These are phyloP conservation scores for Pouteria glomerata DNA, from an alignment of 148 eudicot species.

Conservation along the genomic window DNA sequence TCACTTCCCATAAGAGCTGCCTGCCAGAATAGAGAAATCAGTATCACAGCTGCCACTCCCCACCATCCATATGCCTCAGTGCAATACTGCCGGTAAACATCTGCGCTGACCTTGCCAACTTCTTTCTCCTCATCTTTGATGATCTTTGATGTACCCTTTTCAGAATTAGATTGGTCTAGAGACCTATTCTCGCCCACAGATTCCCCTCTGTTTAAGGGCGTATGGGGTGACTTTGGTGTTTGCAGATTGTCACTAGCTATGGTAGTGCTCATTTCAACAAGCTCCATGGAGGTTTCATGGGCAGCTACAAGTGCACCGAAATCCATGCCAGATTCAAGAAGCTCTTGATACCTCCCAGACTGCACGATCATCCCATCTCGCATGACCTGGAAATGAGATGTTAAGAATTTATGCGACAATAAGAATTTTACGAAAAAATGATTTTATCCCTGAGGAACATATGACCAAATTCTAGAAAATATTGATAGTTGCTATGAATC, in stretches of 20 bases:
- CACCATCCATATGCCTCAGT: conserved; percentile 53
- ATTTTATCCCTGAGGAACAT: not conserved
- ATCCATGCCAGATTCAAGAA: conserved; percentile 26
- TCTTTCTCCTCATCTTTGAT: conserved; percentile 54
- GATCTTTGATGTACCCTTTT: conserved; percentile 41
- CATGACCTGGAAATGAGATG: conserved; percentile 31
- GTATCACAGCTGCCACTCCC: conserved; percentile 40
- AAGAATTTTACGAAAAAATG: too few relatives aligned
- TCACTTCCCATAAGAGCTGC: conserved; percentile 34
- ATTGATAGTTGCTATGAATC: not conserved
- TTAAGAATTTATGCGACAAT: too few relatives aligned
- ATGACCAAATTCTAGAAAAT: not conserved
- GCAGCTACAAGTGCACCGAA: conserved; percentile 40
- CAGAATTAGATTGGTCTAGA: conserved; percentile 19
- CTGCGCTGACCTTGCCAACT: conserved; percentile 29
- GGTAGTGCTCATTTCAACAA: conserved; percentile 32
- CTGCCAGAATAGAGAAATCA: conserved; percentile 41
- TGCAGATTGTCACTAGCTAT: conserved; percentile 4
- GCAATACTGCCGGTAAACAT: conserved; percentile 31
- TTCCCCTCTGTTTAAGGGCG: conserved; percentile 21
- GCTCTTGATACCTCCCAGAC: conserved; percentile 31
- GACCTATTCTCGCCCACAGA: conserved; percentile 15
- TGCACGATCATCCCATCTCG: conserved; percentile 30
- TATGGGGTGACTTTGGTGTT: conserved; percentile 24
- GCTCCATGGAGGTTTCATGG: conserved; percentile 43